A percentile compares a stretch with the other conserved stretches of the same genome.
Conservation (phyloP, 805 yeast genomes). For the Monosporozyma unispora region DNA sequence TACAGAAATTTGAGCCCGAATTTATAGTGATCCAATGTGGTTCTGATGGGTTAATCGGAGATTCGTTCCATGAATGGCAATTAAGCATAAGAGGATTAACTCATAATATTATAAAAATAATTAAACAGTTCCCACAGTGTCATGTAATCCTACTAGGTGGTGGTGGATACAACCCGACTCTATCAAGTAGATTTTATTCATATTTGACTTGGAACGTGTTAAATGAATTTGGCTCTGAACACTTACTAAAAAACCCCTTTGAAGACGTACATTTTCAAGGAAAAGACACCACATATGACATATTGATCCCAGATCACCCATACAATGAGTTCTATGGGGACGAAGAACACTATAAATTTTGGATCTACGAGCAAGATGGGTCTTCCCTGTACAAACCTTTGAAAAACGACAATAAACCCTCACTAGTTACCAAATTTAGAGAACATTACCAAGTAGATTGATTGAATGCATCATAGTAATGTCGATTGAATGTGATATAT, state of each 20-base stretch:
- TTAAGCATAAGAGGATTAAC: constrained; percentile 46
- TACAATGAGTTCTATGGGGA: constrained; percentile 35
- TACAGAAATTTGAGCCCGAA: constrained; percentile 37
- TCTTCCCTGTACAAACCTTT: constrained; percentile 27
- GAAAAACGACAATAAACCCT: constrained; percentile 23
- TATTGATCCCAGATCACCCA: constrained; percentile 46
- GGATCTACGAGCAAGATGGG: constrained; percentile 35
- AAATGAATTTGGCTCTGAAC: constrained; percentile 5
- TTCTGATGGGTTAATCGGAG: constrained; percentile 64
- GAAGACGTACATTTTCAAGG: constrained; percentile 1
- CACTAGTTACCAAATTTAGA: constrained; percentile 6
- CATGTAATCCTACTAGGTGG: constrained; percentile 48
- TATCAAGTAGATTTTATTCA: constrained; percentile 52
- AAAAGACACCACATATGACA: constrained; percentile 27
- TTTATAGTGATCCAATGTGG: constrained; percentile 61
- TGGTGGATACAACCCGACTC: constrained; percentile 62
- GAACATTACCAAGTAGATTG: constrained; percentile 6
- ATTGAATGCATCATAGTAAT: background rate
- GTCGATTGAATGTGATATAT: no score
- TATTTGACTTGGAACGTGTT: constrained; percentile 26
- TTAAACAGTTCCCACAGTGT: constrained; percentile 21
- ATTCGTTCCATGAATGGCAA: constrained; percentile 61
- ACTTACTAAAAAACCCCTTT: constrained; percentile 1
- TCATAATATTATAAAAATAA: constrained; percentile 22
- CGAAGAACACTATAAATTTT: constrained; percentile 38